Base-by-base conservation (phyloP, 2,329 filamentous ascomycete genomes). In the Colletotrichum sp. region DNA sequence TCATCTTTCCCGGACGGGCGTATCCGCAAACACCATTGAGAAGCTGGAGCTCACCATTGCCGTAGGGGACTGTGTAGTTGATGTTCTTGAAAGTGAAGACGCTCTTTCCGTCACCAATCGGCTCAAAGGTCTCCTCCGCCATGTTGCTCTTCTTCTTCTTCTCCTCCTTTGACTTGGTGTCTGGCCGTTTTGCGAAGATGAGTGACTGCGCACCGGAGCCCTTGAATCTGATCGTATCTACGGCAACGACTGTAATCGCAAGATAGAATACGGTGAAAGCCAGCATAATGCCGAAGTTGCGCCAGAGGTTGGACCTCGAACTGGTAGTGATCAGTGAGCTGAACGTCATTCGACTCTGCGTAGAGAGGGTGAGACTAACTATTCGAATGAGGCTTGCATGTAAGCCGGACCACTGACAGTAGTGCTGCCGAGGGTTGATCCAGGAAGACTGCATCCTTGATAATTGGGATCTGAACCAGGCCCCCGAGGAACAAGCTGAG, bases 281-380 rank as follows among this genome's bases (percentile, higher is more conserved):
- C 79, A 96, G 92, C 2, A 97, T 85, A 5, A 96, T 92, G 36
- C 94, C 95, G 80, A 95, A 95, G 82, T 96, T 96, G 5, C 95
- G 92, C 94, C 94, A 95, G 9, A 93, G 84, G 79, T 95, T 89
- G 1, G 85, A 84, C 2, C 89, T 84, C 6, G 84, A 86, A 81
- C 76, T 77, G n/a, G 21, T 16, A 10, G 1, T 3, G 6, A 15
- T 74, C 6, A 76, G 70, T 12, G 4, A 8, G 16, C 5, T 9
- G 2, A 5, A 10, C 6, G 18, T 13, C 1, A 6, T 16, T 59
- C 55, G 5, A 18, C 8, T 28, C 30, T 15, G 13, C 1, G 24
- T 57, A 16, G 3, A 2, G 16, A 13, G 13, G 16, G 7, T 8
- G n/a, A 9, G 26, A 39, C 77, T 67, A 16, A 78, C 74, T 94